Conservation (phyloP, 176 grass and related monocot genomes). For the Metroxylon sagu region DNA sequence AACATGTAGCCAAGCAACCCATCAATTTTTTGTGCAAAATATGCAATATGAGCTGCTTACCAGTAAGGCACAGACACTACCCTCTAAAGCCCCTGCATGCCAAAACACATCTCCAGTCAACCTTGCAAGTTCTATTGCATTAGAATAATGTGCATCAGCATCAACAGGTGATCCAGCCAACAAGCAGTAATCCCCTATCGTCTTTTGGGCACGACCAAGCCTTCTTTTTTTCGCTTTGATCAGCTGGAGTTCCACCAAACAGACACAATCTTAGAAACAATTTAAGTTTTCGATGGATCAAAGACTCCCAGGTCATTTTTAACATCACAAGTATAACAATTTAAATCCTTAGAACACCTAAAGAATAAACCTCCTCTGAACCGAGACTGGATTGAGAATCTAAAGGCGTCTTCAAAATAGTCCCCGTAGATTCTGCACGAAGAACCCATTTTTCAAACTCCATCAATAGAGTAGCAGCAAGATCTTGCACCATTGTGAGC, state of each 20-base stretch:
- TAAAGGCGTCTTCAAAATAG: slow-evolving; percentile 98
- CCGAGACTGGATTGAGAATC: slow-evolving; percentile 98
- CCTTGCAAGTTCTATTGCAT: slow-evolving; percentile 88
- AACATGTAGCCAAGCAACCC: background rate
- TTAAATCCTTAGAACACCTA: slow-evolving; percentile 81
- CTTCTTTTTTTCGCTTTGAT: slow-evolving; percentile 98
- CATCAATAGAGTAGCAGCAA: slow-evolving; percentile 87
- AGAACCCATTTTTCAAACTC: slow-evolving; percentile 99
- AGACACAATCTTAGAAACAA: slow-evolving; percentile 1
- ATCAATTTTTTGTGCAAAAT: too few relatives aligned
- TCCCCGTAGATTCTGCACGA: slow-evolving; percentile 88
- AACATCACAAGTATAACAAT: slow-evolving; percentile 13
- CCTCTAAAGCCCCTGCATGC: slow-evolving; percentile 98
- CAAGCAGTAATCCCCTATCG: slow-evolving; percentile 93
- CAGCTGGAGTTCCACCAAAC: slow-evolving; percentile 36
- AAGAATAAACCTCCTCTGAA: slow-evolving; percentile 97
- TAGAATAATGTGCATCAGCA: slow-evolving; percentile 97
- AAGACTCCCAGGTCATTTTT: slow-evolving; percentile 6
- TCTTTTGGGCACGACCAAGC: slow-evolving; percentile 89
- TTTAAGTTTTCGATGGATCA: background rate
- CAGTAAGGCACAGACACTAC: slow-evolving; percentile 83
- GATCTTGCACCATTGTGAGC: slow-evolving; percentile 97
- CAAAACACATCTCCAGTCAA: slow-evolving; percentile 99
- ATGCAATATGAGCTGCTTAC: slow-evolving; percentile 24
- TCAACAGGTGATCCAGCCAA: slow-evolving; percentile 91